Conservation (phyloP, 371 early-diverging fungal species). For the Capillidium heterosporum region DNA sequence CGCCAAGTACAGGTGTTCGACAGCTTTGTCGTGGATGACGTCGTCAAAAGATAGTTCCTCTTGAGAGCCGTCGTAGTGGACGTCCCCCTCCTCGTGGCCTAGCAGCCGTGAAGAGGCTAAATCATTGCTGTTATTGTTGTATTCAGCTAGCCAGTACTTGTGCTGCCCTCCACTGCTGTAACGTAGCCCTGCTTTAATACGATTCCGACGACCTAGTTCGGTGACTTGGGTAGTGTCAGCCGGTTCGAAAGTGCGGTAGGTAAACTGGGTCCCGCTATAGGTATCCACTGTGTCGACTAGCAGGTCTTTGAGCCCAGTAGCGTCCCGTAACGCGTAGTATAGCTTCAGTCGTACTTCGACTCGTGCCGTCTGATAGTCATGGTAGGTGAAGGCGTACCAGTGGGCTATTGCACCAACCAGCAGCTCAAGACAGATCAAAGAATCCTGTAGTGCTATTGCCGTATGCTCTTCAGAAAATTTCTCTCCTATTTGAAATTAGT, state of each 20-base stretch:
- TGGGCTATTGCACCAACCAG: constrained; percentile 67
- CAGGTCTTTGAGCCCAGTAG: constrained; percentile 67
- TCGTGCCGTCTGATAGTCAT: constrained; percentile 41
- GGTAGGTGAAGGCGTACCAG: constrained; percentile 57
- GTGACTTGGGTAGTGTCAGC: constrained; percentile 39
- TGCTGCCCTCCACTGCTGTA: constrained; percentile 51
- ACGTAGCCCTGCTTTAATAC: constrained; percentile 59
- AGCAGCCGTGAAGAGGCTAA: not conserved
- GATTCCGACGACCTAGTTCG: constrained; percentile 31
- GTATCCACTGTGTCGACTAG: constrained; percentile 62
- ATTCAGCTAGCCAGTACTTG: constrained; percentile 46
- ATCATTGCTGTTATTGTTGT: not conserved
- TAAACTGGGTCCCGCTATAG: constrained; percentile 53
- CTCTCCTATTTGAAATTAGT: constrained; percentile 15
- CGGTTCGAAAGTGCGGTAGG: constrained; percentile 63
- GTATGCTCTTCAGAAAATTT: constrained; percentile 41
- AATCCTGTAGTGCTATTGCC: constrained; percentile 79
- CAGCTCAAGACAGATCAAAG: constrained; percentile 85
- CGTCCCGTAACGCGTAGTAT: constrained; percentile 57
- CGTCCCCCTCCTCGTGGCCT: not conserved
- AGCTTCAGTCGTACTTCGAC: constrained; percentile 62
- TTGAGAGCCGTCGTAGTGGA: not conserved
- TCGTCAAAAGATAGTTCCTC: not conserved
- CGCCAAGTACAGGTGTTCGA: constrained; percentile 17
- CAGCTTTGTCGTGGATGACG: constrained; percentile 7